phyloP scores from a whole-genome alignment of 345 rosid genomes.

The Eutrema yunnanense region DNA sequence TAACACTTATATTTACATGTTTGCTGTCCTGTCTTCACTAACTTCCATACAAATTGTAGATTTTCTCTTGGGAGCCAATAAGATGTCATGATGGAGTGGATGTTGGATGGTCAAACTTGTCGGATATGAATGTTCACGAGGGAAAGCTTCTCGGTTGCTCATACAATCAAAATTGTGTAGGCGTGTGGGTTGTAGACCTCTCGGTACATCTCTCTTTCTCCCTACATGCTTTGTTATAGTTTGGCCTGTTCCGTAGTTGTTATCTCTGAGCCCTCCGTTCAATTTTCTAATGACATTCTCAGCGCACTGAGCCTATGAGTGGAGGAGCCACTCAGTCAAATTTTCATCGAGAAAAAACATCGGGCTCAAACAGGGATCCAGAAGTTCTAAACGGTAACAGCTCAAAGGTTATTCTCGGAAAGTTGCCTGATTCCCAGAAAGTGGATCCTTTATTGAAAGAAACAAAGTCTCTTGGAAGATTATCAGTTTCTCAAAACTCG shows the following conservation, averaged over 20 bases:
- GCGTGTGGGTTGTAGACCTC: slow-evolving; percentile 98
- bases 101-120: slow-evolving; percentile 97
- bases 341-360: slow-evolving; percentile 53
- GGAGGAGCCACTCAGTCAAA: slow-evolving; percentile 41
- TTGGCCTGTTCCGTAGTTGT: slow-evolving; percentile 12
- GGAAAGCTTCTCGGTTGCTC: slow-evolving; percentile 99
- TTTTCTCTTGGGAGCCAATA: slow-evolving; percentile 98
- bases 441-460: slow-evolving; percentile 58
- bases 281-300: slow-evolving; percentile 20
- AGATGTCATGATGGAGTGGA: slow-evolving; percentile 85
- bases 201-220: slow-evolving; percentile 49
- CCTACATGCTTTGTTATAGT: slow-evolving; percentile 1
- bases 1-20: neutral
- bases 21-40: slow-evolving; percentile 5
- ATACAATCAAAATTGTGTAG: slow-evolving; percentile 95
- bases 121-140: slow-evolving; percentile 91
- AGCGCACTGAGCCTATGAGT: slow-evolving; percentile 72
- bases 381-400: slow-evolving; percentile 50
- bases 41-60: slow-evolving; percentile 38
- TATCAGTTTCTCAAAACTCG: slow-evolving; percentile 70
- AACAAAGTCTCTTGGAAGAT: slow-evolving; percentile 69
- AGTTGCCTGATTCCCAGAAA: slow-evolving; percentile 43
- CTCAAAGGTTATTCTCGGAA: slow-evolving; percentile 47
- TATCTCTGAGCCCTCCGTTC: slow-evolving; percentile 16
- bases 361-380: slow-evolving; percentile 47